Conservation (phyloP, 1,284 basidiomycete genomes). For the Bjerkandera adusta region DNA sequence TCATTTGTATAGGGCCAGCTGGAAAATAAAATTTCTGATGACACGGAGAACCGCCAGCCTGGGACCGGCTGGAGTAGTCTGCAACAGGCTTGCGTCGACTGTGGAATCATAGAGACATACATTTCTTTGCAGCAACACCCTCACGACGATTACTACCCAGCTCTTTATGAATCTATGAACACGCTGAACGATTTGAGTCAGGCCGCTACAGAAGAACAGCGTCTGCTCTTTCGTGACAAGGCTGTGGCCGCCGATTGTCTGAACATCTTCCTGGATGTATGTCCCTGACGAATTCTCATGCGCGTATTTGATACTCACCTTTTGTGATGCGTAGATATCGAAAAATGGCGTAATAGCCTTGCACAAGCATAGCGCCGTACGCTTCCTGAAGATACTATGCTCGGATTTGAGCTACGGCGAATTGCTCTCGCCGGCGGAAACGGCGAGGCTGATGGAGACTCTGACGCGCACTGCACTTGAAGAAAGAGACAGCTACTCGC, state of each 20-base stretch:
- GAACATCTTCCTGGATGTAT: constrained; percentile 8
- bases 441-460: constrained; percentile 6
- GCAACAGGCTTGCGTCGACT: too few relatives aligned
- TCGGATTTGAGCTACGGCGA: constrained; percentile 6
- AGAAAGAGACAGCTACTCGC: background rate
- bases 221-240: constrained; percentile 4
- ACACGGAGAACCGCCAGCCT: too few relatives aligned
- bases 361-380: background rate
- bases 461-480: constrained; percentile 1
- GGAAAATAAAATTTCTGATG: too few relatives aligned
- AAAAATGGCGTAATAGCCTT: constrained; percentile 3
- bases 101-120: too few relatives aligned
- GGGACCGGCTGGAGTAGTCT: too few relatives aligned
- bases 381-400: constrained; percentile 3
- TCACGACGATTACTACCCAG: too few relatives aligned
- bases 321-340: constrained; percentile 4
- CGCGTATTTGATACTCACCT: background rate
- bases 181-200: too few relatives aligned
- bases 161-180: too few relatives aligned
- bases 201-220: background rate
- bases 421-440: constrained; percentile 1
- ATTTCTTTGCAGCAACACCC: too few relatives aligned
- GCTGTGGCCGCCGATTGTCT: background rate
- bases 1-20: too few relatives aligned
- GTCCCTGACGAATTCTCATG: background rate